A percentile compares a stretch with the other conserved stretches of the same genome.
Evolutionary conservation across 2,329 filamentous ascomycete genomes (phyloP).

Genomic region (Calycina herbarum): DNA sequence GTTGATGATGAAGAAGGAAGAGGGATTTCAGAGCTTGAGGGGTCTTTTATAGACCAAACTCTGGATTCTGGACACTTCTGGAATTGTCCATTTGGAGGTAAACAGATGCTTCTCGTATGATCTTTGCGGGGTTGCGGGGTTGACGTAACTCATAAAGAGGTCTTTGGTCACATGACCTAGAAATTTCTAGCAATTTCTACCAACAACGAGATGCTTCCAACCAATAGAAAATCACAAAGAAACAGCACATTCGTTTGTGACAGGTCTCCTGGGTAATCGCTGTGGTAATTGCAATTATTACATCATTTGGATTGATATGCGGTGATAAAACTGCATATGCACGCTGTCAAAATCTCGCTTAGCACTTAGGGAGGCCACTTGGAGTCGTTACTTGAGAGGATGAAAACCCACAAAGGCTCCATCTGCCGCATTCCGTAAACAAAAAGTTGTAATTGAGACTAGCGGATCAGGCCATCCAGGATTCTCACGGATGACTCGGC

Average conservation of each 20-base stretch:
- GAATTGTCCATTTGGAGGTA: neutral
- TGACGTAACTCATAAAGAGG: conserved; percentile 1
- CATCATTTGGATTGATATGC: neutral
- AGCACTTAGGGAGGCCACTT: neutral
- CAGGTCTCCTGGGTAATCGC: neutral
- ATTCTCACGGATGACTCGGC: too few species aligned
- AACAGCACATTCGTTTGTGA: neutral
- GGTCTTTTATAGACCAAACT: neutral
- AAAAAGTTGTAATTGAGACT: too few species aligned
- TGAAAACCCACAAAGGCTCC: too few species aligned
- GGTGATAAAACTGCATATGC: neutral
- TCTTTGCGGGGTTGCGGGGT: neutral
- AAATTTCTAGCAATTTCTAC: conserved; percentile 1
- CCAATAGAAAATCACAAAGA: neutral
- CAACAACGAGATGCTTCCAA: neutral
- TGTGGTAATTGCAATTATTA: neutral
- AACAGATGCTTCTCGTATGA: neutral
- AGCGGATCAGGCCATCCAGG: too few species aligned
- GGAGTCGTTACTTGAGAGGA: too few species aligned
- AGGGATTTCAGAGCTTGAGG: neutral
- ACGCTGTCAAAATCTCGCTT: neutral
- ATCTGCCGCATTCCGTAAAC: too few species aligned
- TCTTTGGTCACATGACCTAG: neutral
- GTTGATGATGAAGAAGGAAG: neutral
- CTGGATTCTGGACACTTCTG: neutral